phyloP scores from a whole-genome alignment of 2,329 filamentous ascomycete genomes.

The Sordariomycetes sp. region DNA sequence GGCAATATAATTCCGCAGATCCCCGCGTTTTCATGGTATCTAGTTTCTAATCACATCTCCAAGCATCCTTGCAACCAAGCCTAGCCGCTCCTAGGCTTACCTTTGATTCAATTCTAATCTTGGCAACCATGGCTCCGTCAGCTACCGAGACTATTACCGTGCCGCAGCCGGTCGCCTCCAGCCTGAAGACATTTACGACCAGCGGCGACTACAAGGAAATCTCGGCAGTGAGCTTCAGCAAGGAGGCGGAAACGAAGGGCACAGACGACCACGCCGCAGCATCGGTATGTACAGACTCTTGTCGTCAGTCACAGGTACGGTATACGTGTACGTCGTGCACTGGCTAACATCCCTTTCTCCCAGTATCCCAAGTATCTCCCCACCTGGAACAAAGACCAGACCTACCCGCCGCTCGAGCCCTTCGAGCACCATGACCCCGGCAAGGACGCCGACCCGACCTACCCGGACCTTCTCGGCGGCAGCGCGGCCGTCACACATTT shows the following conservation, averaged over 20 bases:
- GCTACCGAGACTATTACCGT: not conserved
- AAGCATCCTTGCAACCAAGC: not conserved
- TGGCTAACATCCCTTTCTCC: not conserved
- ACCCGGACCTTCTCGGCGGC: slow-evolving; percentile 51
- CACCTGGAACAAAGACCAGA: slow-evolving; percentile 52
- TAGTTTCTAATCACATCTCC: not conserved
- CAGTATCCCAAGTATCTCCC: slow-evolving; percentile 62
- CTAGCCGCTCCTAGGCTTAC: not conserved
- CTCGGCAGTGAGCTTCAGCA: not conserved
- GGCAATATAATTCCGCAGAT: not conserved
- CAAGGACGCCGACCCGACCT: slow-evolving; percentile 57
- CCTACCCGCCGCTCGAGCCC: slow-evolving; percentile 50
- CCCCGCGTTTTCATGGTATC: not conserved
- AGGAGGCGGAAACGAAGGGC: slow-evolving; percentile 3
- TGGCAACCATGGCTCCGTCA: slow-evolving; percentile 1
- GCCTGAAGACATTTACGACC: not conserved
- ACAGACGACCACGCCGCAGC: not conserved
- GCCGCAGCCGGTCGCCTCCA: not conserved
- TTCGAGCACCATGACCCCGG: slow-evolving; percentile 68
- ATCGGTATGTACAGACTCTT: not conserved
- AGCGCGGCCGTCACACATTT: slow-evolving; percentile 42
- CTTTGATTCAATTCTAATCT: not conserved
- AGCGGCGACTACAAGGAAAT: slow-evolving; percentile 2
- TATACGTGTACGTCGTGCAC: not conserved
- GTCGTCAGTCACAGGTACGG: no score